Conservation (phyloP, 805 yeast species). For the Metschnikowia kunwiensis region DNA sequence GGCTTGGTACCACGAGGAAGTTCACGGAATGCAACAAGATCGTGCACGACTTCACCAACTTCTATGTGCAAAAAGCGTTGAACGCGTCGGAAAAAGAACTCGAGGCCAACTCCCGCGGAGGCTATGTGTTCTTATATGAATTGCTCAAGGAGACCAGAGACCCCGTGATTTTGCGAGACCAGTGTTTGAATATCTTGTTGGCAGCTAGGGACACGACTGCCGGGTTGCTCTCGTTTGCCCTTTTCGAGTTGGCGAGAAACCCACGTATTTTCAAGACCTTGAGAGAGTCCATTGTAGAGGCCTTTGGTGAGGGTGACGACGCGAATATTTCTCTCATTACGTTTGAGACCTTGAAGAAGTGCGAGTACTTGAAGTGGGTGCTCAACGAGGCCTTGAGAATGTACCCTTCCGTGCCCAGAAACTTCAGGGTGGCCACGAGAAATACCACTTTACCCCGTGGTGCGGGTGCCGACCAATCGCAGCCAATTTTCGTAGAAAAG, state of each 20-base stretch:
- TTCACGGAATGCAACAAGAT: constrained; percentile 15
- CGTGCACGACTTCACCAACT: constrained; percentile 22
- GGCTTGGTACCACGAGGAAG: constrained; percentile 9
- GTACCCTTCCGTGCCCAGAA: constrained; percentile 51
- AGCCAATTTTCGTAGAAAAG: constrained; percentile 42
- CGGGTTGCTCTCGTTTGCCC: constrained; percentile 43
- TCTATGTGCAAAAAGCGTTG: constrained; percentile 40
- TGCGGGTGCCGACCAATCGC: constrained; percentile 40
- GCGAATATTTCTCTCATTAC: constrained; percentile 36
- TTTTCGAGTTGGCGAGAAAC: constrained; percentile 45
- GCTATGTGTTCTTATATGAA: constrained; percentile 47
- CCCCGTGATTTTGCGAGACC: constrained; percentile 46
- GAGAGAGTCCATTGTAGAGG: constrained; percentile 32
- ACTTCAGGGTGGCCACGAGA: constrained; percentile 44
- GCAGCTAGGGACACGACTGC: constrained; percentile 61
- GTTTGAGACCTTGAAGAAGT: constrained; percentile 49
- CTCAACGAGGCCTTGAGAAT: constrained; percentile 48
- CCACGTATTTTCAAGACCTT: constrained; percentile 37
- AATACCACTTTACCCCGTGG: constrained; percentile 51
- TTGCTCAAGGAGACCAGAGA: constrained; percentile 48
- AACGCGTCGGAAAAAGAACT: constrained; percentile 29
- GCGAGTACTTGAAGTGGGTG: constrained; percentile 46
- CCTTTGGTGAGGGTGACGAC: constrained; percentile 34
- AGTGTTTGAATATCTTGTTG: constrained; percentile 47
- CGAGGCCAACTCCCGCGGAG: constrained; percentile 30